phyloP scores from a whole-genome alignment of 208 protist species.

The Trypanosoma boissoni region DNA sequence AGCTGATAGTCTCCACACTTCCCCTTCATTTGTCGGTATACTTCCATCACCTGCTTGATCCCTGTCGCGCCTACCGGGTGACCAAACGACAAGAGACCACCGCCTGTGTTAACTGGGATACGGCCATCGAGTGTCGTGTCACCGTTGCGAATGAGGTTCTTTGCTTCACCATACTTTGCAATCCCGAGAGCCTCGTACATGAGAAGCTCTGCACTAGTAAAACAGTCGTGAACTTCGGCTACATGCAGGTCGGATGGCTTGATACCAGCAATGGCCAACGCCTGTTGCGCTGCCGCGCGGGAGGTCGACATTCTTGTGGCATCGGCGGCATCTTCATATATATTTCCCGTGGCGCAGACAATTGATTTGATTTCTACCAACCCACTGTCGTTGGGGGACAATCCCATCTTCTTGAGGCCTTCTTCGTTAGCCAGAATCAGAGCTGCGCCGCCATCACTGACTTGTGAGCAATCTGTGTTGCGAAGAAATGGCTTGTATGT shows the following conservation, averaged over 20 bases:
- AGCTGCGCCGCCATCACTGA: constrained; percentile 86
- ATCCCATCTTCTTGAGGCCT: constrained; percentile 77
- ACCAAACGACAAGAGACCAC: constrained; percentile 89
- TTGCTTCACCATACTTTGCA: constrained; percentile 75
- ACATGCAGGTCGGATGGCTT: constrained; percentile 64
- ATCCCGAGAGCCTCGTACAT: constrained; percentile 94
- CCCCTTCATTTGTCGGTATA: constrained; percentile 93
- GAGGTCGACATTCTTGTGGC: constrained; percentile 77
- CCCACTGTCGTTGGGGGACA: constrained; percentile 48
- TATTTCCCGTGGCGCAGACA: constrained; percentile 55
- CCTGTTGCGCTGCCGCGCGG: constrained; percentile 61
- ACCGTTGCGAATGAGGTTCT: constrained; percentile 77
- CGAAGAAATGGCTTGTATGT: constrained; percentile 82
- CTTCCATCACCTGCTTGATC: constrained; percentile 91
- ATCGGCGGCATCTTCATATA: constrained; percentile 73
- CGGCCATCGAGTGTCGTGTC: constrained; percentile 67
- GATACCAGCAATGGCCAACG: constrained; percentile 59
- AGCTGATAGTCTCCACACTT: constrained; percentile 88
- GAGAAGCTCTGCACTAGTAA: constrained; percentile 89
- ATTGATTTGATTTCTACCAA: constrained; percentile 79
- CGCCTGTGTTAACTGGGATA: constrained; percentile 90
- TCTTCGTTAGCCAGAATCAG: constrained; percentile 78
- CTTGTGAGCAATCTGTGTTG: constrained; percentile 87
- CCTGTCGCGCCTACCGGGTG: constrained; percentile 90
- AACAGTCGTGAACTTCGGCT: constrained; percentile 93